phyloP scores from a whole-genome alignment of 208 protist species.

The Trypanosoma scelopori region DNA sequence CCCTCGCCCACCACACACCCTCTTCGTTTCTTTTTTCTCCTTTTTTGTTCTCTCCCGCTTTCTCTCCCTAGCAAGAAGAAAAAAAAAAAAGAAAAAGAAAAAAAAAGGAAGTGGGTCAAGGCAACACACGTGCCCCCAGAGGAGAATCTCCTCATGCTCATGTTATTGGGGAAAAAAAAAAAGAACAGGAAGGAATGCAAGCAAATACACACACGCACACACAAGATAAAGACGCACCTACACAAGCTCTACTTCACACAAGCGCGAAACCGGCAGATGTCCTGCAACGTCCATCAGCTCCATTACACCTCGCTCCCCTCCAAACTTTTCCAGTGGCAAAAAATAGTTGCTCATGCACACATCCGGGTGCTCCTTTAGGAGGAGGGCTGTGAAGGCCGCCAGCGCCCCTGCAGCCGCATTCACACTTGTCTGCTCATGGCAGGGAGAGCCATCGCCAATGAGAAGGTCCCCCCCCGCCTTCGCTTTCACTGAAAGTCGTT shows the following conservation, averaged over 20 bases:
- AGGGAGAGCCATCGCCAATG: not conserved
- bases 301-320: constrained; percentile 20
- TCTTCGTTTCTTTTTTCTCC: not conserved
- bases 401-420: constrained; percentile 9
- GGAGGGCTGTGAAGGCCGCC: constrained; percentile 7
- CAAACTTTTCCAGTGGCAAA: constrained; percentile 31
- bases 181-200: too few species aligned
- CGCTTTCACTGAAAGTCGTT: constrained; percentile 2
- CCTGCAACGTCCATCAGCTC: constrained; percentile 9
- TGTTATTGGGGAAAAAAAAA: not conserved
- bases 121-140: too few species aligned
- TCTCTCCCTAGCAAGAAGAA: constrained; percentile 9
- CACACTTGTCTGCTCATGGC: not conserved
- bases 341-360: constrained; percentile 35
- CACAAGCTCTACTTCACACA: not conserved
- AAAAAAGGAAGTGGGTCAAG: not conserved
- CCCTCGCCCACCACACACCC: not conserved
- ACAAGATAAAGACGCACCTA: constrained; percentile 3
- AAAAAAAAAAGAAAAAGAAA: constrained; percentile 20
- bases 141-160: not conserved
- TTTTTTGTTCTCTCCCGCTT: not conserved
- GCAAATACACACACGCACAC: constrained; percentile 1
- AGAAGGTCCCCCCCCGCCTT: not conserved
- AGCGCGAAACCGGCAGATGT: constrained; percentile 11
- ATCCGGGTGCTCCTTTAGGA: constrained; percentile 8